Conservation (phyloP, 1,284 basidiomycete species). For the Porogramme epimiltina region DNA sequence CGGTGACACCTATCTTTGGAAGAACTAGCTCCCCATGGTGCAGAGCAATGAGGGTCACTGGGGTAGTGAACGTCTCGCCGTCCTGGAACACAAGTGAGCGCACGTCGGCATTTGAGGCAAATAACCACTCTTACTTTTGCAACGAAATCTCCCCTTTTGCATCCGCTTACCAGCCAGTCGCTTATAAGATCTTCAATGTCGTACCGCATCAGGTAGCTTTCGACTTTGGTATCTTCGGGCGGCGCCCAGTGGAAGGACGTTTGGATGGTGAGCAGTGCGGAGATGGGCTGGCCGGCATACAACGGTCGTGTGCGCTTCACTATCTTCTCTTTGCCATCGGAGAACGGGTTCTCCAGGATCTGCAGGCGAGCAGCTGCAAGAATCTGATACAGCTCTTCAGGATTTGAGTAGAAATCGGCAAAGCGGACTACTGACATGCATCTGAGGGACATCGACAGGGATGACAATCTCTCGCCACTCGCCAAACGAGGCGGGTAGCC, state of each 20-base stretch:
- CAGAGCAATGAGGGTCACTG: conserved; percentile 75
- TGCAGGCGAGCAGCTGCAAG: conserved; percentile 66
- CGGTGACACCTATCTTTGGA: conserved; percentile 67
- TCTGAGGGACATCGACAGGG: conserved; percentile 80
- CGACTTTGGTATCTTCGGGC: conserved; percentile 41
- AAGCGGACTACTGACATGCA: conserved; percentile 57
- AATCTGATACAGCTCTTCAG: conserved; percentile 48
- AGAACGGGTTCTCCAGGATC: conserved; percentile 42
- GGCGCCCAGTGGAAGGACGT: conserved; percentile 78
- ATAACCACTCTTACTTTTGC: conserved; percentile 59
- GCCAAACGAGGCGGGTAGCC: conserved; percentile 35
- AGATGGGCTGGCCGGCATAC: conserved; percentile 81
- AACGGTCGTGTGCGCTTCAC: conserved; percentile 41
- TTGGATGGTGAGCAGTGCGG: conserved; percentile 60
- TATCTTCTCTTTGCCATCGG: conserved; percentile 13
- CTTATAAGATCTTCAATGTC: conserved; percentile 75
- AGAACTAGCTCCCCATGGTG: conserved; percentile 75
- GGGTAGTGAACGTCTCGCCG: conserved; percentile 52
- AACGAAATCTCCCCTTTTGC: conserved; percentile 75
- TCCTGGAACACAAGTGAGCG: conserved; percentile 44
- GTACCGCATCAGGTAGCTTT: conserved; percentile 63
- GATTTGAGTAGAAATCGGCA: background rate
- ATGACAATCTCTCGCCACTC: conserved; percentile 73
- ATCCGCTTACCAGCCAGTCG: conserved; percentile 84
- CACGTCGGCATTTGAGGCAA: background rate